Evolutionary conservation across 345 rosid species (phyloP).

Genomic region (Fremontodendron californicum): DNA sequence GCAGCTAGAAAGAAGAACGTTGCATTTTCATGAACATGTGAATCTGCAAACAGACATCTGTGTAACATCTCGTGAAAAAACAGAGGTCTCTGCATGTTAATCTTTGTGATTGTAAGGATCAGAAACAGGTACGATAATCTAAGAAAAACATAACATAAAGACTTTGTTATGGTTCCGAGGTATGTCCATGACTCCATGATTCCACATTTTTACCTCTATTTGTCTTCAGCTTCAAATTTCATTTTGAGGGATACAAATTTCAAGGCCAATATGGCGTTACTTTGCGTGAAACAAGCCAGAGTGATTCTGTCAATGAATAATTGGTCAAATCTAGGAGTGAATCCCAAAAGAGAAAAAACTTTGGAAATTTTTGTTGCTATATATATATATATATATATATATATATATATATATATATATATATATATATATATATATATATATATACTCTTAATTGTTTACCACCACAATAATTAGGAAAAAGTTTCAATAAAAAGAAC

Average conservation of each 20-base stretch:
- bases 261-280: neutral
- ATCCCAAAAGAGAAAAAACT: neutral
- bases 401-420: too few species aligned
- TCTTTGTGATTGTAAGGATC: neutral
- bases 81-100: neutral
- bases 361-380: neutral
- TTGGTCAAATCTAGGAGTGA: too few species aligned
- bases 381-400: too few species aligned
- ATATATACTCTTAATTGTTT: too few species aligned
- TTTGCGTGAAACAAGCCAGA: neutral
- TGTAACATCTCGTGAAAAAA: neutral
- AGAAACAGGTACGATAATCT: neutral
- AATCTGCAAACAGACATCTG: neutral
- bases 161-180: neutral
- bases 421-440: too few species aligned
- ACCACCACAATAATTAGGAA: too few species aligned
- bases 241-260: neutral
- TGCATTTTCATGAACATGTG: neutral
- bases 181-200: neutral
- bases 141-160: neutral
- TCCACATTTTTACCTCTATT: neutral
- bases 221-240: neutral
- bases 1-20: neutral
- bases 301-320: neutral
- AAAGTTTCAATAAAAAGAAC: too few species aligned